Evolutionary conservation across 306 rosid species (phyloP), one percentile per base, ranked within the genome.

Genomic region (Abrus precatorius): DNA sequence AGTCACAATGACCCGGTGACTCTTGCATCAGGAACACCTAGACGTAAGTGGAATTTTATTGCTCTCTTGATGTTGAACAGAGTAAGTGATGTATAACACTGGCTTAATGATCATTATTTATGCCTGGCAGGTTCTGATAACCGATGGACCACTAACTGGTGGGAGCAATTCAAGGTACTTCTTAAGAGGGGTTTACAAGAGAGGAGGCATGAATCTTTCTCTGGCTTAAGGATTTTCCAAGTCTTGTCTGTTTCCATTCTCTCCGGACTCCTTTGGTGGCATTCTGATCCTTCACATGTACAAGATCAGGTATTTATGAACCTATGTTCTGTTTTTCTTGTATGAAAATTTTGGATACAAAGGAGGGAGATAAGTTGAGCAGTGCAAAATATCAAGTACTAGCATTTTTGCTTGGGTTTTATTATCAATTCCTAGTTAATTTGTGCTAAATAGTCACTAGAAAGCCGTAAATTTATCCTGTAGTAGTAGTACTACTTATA

Each of bases 201-300:
- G 61, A 91, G 98, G 66, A 91, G 87, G 59, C 97, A 92, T 75
- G 97, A 95, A 89, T 92, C 98, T 36, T 95, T 88, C 84, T 95
- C 98, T 7, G 92, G 94, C 65, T 74, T 95, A 20, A 90, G 87
- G 80, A 95, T 95, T 87, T 91, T 93, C 55, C 99, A 95, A 82
- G 97, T 93, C 53, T 76, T 93, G 87, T 92, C 97, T 47, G 99
- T 93, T 6, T 85, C 99, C 43, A 13, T 95, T 80, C 92, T 95
- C 50, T 91, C 97, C 1, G 97, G 97, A 40, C 94, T 93, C 32
- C 77, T 93, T 0, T 95, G 99, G 99, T 95, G 97, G 97, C 90
- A 93, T 73, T 88, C 95, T 68, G 87, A 90, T 80, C 74, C 87
- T 55, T 87, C 95, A 36, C 90, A 89, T 74, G 50, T 95, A 56